Percentiles rank a stretch among this genome's conserved stretches.
phyloP scores from a whole-genome alignment of 164 flowering plant genomes.

The Stephania cephalantha region DNA sequence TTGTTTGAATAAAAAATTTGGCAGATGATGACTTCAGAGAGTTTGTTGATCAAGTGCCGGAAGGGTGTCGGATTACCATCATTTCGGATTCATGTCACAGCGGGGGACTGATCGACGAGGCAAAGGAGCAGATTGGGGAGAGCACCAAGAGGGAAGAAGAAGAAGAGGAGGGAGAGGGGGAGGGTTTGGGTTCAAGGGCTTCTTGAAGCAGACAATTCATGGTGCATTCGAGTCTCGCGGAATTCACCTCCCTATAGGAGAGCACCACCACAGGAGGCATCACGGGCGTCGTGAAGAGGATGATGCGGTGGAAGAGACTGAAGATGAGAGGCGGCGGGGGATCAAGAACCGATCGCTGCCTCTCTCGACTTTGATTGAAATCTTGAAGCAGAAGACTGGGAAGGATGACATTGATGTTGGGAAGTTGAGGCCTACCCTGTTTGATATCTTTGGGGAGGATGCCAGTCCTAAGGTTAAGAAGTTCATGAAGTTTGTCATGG shows the following conservation, averaged over 20 bases:
- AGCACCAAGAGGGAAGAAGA: slow-evolving; percentile 37
- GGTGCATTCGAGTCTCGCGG: slow-evolving; percentile 75
- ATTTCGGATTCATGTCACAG: slow-evolving; percentile 97
- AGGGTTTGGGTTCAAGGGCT: slow-evolving; percentile 39
- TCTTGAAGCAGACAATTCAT: slow-evolving; percentile 45
- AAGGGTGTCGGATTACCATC: slow-evolving; percentile 62
- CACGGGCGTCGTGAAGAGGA: slow-evolving; percentile 21
- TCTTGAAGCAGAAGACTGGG: slow-evolving; percentile 89
- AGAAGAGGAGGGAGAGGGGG: slow-evolving; percentile 8
- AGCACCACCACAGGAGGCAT: slow-evolving; percentile 15
- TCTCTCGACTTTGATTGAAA: slow-evolving; percentile 73
- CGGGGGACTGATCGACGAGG: slow-evolving; percentile 77
- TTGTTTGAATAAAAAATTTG: too few relatives aligned
- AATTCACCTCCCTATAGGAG: slow-evolving; percentile 40
- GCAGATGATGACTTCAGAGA: slow-evolving; percentile 94
- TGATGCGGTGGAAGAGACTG: slow-evolving; percentile 25
- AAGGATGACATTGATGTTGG: slow-evolving; percentile 94
- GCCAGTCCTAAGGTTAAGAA: slow-evolving; percentile 96
- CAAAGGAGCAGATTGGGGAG: slow-evolving; percentile 92
- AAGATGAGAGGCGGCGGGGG: slow-evolving; percentile 20
- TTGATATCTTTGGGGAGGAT: slow-evolving; percentile 83
- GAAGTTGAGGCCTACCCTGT: slow-evolving; percentile 70
- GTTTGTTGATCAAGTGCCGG: slow-evolving; percentile 59
- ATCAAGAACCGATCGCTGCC: slow-evolving; percentile 70
- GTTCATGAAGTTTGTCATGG: slow-evolving; percentile 72